Evolutionary conservation across 805 yeast genomes (phyloP).

Genomic region (Yamadazyma akitaensis): DNA sequence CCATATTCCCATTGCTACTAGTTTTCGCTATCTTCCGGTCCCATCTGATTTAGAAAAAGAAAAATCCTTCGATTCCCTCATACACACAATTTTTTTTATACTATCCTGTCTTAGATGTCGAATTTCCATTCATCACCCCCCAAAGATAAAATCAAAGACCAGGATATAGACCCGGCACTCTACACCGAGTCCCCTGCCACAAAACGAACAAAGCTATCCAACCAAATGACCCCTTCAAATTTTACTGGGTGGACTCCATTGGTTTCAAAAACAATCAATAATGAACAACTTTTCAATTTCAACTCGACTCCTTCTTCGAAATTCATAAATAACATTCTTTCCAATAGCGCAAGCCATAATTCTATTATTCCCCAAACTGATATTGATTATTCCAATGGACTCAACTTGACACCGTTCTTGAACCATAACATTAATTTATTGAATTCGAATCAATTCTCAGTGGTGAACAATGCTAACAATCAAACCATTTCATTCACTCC

Average conservation of each 20-base stretch:
- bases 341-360: conserved; percentile 11
- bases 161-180: conserved; percentile 32
- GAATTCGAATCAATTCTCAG: conserved; percentile 12
- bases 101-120: conserved; percentile 17
- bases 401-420: conserved; percentile 41
- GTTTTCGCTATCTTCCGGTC: not conserved
- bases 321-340: conserved; percentile 17
- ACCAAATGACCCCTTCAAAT: conserved; percentile 10
- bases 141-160: conserved; percentile 3
- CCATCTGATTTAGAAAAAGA: not conserved
- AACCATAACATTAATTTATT: conserved; percentile 30
- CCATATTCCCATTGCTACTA: not conserved
- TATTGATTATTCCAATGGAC: conserved; percentile 30
- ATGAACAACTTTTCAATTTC: conserved; percentile 31
- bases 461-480: not conserved
- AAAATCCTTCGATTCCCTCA: not conserved
- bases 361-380: conserved; percentile 15
- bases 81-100: not conserved
- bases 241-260: conserved; percentile 44
- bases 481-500: conserved; percentile 30
- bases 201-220: not conserved
- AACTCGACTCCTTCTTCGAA: conserved; percentile 37
- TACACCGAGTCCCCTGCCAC: conserved; percentile 16
- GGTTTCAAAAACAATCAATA: conserved; percentile 34
- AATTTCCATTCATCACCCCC: conserved; percentile 37